phyloP scores from a whole-genome alignment of 208 protist species.

The Leishmania guyanensis region DNA sequence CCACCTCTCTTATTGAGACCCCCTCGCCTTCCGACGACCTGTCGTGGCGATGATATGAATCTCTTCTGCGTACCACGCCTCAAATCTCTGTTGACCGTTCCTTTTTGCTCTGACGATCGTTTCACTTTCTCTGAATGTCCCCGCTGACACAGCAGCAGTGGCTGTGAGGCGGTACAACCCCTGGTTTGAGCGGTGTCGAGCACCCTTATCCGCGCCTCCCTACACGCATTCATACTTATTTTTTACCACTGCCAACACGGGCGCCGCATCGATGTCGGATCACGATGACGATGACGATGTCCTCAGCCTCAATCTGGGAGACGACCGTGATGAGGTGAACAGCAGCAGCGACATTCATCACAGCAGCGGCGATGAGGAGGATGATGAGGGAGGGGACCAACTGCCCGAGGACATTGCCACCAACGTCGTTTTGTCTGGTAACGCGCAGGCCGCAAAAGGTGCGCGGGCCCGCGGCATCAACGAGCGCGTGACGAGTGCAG shows the following conservation, averaged over 20 bases:
- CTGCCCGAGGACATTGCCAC: conserved; percentile 53
- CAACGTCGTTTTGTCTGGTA: conserved; percentile 61
- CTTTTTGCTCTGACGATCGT: neutral
- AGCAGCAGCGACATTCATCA: conserved; percentile 13
- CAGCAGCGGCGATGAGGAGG: conserved; percentile 35
- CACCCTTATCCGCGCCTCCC: neutral
- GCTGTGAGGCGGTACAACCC: neutral
- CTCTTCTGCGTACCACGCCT: neutral
- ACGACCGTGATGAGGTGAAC: conserved; percentile 38
- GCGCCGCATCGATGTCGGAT: conserved; percentile 37
- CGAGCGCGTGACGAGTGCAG: conserved; percentile 94
- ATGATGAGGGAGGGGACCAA: conserved; percentile 37
- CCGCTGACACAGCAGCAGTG: neutral
- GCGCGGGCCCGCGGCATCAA: conserved; percentile 40
- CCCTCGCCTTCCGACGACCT: neutral
- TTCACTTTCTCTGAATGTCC: neutral
- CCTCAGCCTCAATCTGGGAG: conserved; percentile 60
- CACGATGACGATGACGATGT: conserved; percentile 59
- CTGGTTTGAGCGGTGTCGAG: neutral
- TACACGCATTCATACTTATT: neutral
- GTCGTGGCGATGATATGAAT: neutral
- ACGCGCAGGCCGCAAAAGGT: conserved; percentile 44
- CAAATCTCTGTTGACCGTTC: neutral
- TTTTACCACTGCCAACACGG: neutral
- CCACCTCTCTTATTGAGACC: neutral